A percentile compares a stretch with the other conserved stretches of the same genome.
Conservation (phyloP, 306 rosid species). For the Vicia sativa region DNA sequence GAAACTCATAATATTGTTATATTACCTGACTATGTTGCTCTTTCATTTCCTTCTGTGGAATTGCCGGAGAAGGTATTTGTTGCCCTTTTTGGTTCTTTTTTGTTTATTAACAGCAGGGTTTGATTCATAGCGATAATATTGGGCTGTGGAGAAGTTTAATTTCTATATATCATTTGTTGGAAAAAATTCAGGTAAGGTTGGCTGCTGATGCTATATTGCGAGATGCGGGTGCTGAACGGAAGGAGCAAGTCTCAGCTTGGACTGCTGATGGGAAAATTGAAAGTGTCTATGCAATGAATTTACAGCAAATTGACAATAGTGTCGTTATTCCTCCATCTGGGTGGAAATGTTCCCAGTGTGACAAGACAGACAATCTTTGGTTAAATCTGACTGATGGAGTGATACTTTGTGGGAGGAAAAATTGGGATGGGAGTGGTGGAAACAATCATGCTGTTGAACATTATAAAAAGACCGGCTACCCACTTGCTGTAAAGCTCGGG, state of each 20-base stretch:
- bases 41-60: slow-evolving; percentile 95
- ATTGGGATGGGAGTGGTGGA: slow-evolving; percentile 97
- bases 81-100: background rate
- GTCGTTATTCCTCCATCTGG: slow-evolving; percentile 81
- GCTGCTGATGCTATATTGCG: slow-evolving; percentile 81
- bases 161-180: slow-evolving; percentile 23
- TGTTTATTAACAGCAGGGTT: background rate
- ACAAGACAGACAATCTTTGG: slow-evolving; percentile 92
- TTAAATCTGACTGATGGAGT: slow-evolving; percentile 86
- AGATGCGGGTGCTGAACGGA: slow-evolving; percentile 86
- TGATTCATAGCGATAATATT: background rate
- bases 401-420: slow-evolving; percentile 91
- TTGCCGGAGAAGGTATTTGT: slow-evolving; percentile 89
- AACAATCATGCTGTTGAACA: slow-evolving; percentile 91
- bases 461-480: slow-evolving; percentile 76
- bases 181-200: slow-evolving; percentile 75
- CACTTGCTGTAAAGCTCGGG: slow-evolving; percentile 97
- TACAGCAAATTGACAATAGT: slow-evolving; percentile 84
- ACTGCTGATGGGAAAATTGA: slow-evolving; percentile 71
- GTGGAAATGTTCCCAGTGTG: slow-evolving; percentile 92
- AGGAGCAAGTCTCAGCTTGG: slow-evolving; percentile 95
- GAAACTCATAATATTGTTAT: slow-evolving; percentile 69
- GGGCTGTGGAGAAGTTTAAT: slow-evolving; percentile 12
- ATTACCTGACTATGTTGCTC: slow-evolving; percentile 76
- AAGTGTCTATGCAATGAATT: slow-evolving; percentile 68